These are phyloP conservation scores for Aspergillus sp. DNA, from an alignment of 2,329 filamentous ascomycete genomes.

Conservation along the genomic window DNA sequence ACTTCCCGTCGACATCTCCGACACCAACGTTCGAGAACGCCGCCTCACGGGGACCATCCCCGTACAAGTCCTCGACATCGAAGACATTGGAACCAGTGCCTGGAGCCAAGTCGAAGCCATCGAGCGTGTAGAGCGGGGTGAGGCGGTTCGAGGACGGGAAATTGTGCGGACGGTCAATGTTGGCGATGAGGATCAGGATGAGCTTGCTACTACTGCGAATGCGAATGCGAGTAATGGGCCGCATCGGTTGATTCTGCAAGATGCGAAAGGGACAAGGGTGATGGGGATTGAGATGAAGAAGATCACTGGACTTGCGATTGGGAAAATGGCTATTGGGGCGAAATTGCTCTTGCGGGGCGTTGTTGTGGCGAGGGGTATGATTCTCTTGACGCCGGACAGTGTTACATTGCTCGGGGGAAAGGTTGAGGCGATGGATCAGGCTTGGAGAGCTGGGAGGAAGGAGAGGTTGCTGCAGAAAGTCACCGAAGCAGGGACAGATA, in stretches of 20 bases:
- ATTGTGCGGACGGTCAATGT: constrained; percentile 73
- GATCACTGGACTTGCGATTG: constrained; percentile 67
- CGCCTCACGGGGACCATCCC: constrained; percentile 66
- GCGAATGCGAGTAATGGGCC: constrained; percentile 54
- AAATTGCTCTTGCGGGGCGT: constrained; percentile 76
- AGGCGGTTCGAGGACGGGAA: constrained; percentile 69
- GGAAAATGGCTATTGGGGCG: constrained; percentile 69
- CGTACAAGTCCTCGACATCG: constrained; percentile 83
- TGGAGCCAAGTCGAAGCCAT: constrained; percentile 86
- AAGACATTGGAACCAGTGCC: constrained; percentile 77
- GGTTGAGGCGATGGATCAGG: constrained; percentile 77
- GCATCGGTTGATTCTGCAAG: constrained; percentile 82
- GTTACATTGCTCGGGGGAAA: constrained; percentile 83
- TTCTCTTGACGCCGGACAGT: constrained; percentile 74
- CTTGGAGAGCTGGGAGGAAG: constrained; percentile 75
- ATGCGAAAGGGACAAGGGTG: constrained; percentile 70
- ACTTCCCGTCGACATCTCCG: constrained; percentile 63
- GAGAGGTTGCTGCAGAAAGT: constrained; percentile 67
- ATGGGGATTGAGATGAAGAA: constrained; percentile 74
- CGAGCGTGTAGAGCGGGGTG: constrained; percentile 56
- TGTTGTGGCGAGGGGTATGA: constrained; percentile 70
- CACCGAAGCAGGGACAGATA: constrained; percentile 33
- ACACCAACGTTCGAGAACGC: constrained; percentile 59
- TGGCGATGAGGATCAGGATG: constrained; percentile 51
- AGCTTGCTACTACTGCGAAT: constrained; percentile 18